A percentile compares a stretch with the other conserved stretches of the same genome.
Evolutionary conservation across 352 stramenopile species (phyloP).

Genomic region (Pythium brachiatum): DNA sequence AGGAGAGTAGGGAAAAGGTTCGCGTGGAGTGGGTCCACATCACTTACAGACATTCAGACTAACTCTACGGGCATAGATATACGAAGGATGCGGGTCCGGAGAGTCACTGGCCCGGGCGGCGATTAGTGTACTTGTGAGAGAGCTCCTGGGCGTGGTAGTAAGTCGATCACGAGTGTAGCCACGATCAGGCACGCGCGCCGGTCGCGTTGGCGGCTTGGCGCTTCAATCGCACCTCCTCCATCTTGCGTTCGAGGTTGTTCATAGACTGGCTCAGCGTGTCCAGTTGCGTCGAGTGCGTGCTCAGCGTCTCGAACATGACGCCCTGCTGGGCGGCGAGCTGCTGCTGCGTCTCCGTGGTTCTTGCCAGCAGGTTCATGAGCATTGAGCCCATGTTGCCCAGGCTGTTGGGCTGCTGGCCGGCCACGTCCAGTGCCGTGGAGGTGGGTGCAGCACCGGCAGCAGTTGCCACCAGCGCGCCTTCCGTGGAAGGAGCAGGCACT

Average conservation of each 20-base stretch:
- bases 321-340: slow-evolving; percentile 81
- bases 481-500: slow-evolving; percentile 12
- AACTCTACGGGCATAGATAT: slow-evolving; percentile 29
- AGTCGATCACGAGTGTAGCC: too few relatives aligned
- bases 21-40: slow-evolving; percentile 1
- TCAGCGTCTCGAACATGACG: slow-evolving; percentile 86
- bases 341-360: slow-evolving; percentile 85
- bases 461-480: slow-evolving; percentile 28
- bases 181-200: neutral
- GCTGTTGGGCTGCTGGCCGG: slow-evolving; percentile 52
- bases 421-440: slow-evolving; percentile 65
- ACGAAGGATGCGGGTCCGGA: slow-evolving; percentile 22
- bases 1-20: slow-evolving; percentile 1
- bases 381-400: slow-evolving; percentile 86
- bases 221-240: slow-evolving; percentile 80
- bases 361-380: slow-evolving; percentile 84
- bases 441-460: slow-evolving; percentile 46
- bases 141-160: neutral
- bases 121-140: slow-evolving; percentile 1
- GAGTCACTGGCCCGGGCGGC: neutral
- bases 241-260: slow-evolving; percentile 68
- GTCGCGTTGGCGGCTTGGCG: slow-evolving; percentile 17
- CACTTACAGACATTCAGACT: slow-evolving; percentile 23
- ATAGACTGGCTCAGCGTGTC: slow-evolving; percentile 74
- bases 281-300: slow-evolving; percentile 78